Evolutionary conservation across 768 basidiomycete genomes (phyloP), one percentile per base, ranked within the genome.

Genomic region (Fomitopsis pulvina): DNA sequence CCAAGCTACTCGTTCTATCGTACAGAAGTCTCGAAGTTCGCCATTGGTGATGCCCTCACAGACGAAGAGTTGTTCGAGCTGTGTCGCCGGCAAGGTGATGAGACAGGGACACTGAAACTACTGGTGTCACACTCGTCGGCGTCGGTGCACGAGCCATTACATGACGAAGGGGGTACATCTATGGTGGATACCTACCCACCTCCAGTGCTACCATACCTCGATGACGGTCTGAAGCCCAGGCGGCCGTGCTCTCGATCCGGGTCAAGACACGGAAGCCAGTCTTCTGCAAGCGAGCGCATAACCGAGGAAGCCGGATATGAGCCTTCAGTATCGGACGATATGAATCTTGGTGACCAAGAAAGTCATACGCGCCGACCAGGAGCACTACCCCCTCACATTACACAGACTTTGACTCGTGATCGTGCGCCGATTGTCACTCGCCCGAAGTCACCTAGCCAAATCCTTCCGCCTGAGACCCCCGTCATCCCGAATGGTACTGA

Each of bases 21-120:
- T 53, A 95, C 92, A 0, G 87, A 90, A 66, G 85, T 96, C 59
- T 89, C 87, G 51, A 77, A 79, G 24, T 85, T 74, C 55, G 85
- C 86, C 16, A 77, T 86, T 39, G 81, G 88, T 3, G 82, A 83
- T 12, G 80, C 92, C 6, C 68, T 96, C 27, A 68, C 77, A 11
- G 80, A 86, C 53, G 84, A 90, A 25, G 73, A 71, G 52, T 70
- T 98, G 5, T 77, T 87, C 59, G 74, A 78, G 16, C 74, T 93
- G 29, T 92, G 91, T 64, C 72, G 74, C 48, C 73, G 81, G 37
- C 68, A 77, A 7, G 90, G 87, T 30, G 92, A 96, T 65, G 70
- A 77, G 24, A 84, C 76, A 60, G 91, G 90, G 14, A 78, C 80
- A 20, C 80, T 95, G 60, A 93, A 93, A 66, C 85, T 96, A 53